Conservation (phyloP, 2,329 filamentous ascomycete genomes). For the Alternaria incomplexa region DNA sequence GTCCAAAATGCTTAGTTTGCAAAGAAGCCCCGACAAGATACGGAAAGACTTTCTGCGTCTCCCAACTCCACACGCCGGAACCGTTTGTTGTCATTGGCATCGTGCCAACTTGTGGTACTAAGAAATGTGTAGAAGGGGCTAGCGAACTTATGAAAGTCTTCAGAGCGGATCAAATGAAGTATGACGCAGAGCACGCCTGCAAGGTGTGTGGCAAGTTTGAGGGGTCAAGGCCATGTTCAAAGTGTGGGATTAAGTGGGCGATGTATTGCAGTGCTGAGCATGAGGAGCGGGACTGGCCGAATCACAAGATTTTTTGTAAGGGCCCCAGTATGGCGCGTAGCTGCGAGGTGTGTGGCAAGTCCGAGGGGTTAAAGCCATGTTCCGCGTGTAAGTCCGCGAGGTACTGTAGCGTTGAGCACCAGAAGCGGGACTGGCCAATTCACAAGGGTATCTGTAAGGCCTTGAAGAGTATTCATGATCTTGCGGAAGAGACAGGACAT, state of each 20-base stretch:
- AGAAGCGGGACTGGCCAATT: neutral
- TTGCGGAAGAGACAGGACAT: neutral
- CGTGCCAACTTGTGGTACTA: neutral
- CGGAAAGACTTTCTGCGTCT: neutral
- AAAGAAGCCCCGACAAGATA: neutral
- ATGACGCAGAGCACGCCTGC: neutral
- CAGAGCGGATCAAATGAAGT: neutral
- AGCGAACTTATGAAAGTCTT: neutral
- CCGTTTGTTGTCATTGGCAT: neutral
- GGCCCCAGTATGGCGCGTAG: neutral
- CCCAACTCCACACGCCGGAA: neutral
- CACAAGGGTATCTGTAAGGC: neutral
- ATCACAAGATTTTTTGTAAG: neutral
- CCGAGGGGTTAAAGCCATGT: neutral
- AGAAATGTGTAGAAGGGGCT: neutral
- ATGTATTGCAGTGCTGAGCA: neutral
- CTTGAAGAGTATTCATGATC: neutral
- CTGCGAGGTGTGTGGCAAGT: neutral
- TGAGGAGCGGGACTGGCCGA: neutral
- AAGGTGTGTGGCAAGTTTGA: neutral
- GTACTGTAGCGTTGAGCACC: neutral
- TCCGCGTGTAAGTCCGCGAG: neutral
- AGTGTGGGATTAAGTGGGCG: neutral
- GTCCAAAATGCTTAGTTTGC: neutral
- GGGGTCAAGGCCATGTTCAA: neutral